Conservation (phyloP, 257 asterid species). For the Salvia rosmarinus region DNA sequence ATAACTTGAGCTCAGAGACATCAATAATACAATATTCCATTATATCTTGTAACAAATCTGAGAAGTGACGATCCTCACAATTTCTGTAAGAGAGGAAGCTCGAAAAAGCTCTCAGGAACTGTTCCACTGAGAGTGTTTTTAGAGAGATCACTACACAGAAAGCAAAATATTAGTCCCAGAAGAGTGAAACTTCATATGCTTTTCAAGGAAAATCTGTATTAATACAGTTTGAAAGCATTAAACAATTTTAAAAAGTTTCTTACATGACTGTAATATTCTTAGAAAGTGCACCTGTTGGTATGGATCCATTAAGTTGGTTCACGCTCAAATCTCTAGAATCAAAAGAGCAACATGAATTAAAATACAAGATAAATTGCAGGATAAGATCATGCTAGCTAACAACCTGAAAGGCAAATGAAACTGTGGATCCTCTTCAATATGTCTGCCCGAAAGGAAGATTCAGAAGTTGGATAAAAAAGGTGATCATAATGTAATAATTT, state of each 20-base stretch:
- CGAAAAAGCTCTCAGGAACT: conserved; percentile 68
- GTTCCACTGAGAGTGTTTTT: conserved; percentile 75
- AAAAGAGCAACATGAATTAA: conserved; percentile 6
- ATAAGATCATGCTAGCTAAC: background rate
- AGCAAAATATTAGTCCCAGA: conserved; percentile 23
- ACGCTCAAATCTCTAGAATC: conserved; percentile 73
- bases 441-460: background rate
- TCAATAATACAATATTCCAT: conserved; percentile 23
- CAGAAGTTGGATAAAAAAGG: conserved; percentile 4
- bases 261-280: conserved; percentile 73
- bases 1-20: background rate
- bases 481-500: background rate
- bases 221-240: conserved; percentile 15
- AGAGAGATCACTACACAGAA: conserved; percentile 67
- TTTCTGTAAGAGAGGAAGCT: conserved; percentile 72
- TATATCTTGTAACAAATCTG: conserved; percentile 19
- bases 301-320: conserved; percentile 72
- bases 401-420: conserved; percentile 18
- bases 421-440: background rate
- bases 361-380: conserved; percentile 15
- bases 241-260: conserved; percentile 33
- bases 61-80: conserved; percentile 54
- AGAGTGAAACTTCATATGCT: conserved; percentile 5
- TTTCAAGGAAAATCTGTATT: conserved; percentile 12
- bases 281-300: conserved; percentile 64